Percentiles rank a stretch among this genome's conserved stretches.
These are phyloP conservation scores for Brassica nigra DNA, from an alignment of 345 rosid genomes.

Conservation along the genomic window DNA sequence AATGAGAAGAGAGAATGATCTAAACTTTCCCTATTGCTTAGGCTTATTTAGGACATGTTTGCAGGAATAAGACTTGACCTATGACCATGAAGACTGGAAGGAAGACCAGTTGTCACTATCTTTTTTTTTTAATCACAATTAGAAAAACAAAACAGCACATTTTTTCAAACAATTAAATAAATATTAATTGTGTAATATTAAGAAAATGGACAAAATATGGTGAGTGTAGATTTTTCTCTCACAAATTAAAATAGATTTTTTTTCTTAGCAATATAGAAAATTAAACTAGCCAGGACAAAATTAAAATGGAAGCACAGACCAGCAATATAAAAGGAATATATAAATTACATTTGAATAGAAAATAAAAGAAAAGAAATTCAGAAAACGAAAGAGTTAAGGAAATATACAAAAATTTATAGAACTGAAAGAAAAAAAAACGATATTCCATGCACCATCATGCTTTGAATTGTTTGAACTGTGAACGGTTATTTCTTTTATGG, in stretches of 20 bases:
- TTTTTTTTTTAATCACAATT: background rate
- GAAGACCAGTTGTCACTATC: conserved; percentile 2
- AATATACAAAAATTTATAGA: background rate
- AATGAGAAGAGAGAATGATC: conserved; percentile 2
- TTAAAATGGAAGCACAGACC: background rate
- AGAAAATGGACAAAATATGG: background rate
- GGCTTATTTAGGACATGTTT: background rate
- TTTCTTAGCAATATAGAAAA: background rate
- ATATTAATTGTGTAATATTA: background rate
- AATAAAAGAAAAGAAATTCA: background rate
- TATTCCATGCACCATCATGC: background rate
- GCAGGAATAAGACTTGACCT: conserved; percentile 36
- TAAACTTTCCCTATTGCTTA: conserved; percentile 29
- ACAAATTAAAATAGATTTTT: background rate
- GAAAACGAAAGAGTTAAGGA: background rate
- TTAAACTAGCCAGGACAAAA: background rate
- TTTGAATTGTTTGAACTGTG: background rate
- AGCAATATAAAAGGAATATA: background rate
- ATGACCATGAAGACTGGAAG: background rate
- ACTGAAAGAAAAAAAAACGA: background rate
- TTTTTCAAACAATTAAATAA: background rate
- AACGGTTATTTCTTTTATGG: background rate
- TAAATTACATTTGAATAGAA: background rate
- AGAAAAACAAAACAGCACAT: background rate
- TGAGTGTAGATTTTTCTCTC: background rate